Evolutionary conservation across 306 rosid genomes (phyloP), one percentile per base, ranked within the genome.

Genomic region (Glycyrrhiza uralensis): DNA sequence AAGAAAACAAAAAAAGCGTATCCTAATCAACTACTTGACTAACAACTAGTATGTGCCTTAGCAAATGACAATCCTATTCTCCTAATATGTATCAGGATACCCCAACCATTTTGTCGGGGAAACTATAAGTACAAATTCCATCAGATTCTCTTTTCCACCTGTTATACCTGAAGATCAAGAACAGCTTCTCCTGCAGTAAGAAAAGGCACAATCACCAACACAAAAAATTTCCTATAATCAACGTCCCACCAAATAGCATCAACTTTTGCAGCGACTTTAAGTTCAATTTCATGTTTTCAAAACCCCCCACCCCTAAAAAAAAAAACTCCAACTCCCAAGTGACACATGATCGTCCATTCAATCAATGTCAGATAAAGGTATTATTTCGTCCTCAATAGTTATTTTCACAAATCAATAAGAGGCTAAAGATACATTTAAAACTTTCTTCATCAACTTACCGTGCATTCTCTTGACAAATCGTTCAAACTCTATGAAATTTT

Each of bases 381-480:
- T 1, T 35, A 10, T 60, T 58, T 61, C 2, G 44, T 54, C 13
- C 23, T 20, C 5, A 52, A n/a, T 33, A 5, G 1, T n/a, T n/a
- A 51, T 50, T 59, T 76, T 66, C 64, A 14, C 38, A 42, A 29
- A 33, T 12, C 58, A 69, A 7, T 5, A 46, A 36, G 26, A 32
- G 64, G 35, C 30, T 29, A 33, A 18, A 61, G 28, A 52, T 20
- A 33, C 18, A 69, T 14, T 11, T 36, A 47, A 18, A 57, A 35
- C 14, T 76, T 42, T 39, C 42, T 4, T 15, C 41, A 18, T 66
- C 52, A 57, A 51, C 80, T 71, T 85, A 94, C 99, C 99, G 5
- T 91, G 99, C 99, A 94, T 94, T 85, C 89, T 89, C 91, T 86
- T 89, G 73, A 91, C 87, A 83, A 94, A 91, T 67, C 87, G 86